These are phyloP conservation scores for Whalleya microplaca DNA, from an alignment of 2,329 filamentous ascomycete species.

Conservation along the genomic window DNA sequence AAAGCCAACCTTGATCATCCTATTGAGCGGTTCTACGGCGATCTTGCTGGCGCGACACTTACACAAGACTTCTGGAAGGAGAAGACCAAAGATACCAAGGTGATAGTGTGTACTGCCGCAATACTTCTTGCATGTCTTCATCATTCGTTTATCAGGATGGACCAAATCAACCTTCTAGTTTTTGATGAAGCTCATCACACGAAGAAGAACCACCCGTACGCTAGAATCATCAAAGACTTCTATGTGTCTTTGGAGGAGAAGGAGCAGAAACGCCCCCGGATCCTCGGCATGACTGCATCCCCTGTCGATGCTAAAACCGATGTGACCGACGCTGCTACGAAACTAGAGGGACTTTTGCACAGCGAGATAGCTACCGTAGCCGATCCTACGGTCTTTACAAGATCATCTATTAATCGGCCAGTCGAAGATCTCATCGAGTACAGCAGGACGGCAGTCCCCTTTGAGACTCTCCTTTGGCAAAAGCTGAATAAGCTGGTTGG, in stretches of 20 bases:
- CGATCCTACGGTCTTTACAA: slow-evolving; percentile 58
- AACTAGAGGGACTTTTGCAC: slow-evolving; percentile 77
- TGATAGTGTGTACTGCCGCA: slow-evolving; percentile 90
- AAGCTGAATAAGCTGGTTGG: slow-evolving; percentile 53
- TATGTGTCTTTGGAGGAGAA: slow-evolving; percentile 60
- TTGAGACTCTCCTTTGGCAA: slow-evolving; percentile 67
- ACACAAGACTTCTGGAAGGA: slow-evolving; percentile 54
- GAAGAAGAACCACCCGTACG: slow-evolving; percentile 92
- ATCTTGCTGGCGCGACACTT: slow-evolving; percentile 52
- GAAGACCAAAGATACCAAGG: slow-evolving; percentile 68
- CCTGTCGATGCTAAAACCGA: slow-evolving; percentile 84
- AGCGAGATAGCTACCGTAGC: slow-evolving; percentile 79
- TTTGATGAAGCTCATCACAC: slow-evolving; percentile 97
- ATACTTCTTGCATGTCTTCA: slow-evolving; percentile 79
- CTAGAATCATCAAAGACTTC: slow-evolving; percentile 85
- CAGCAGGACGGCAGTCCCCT: slow-evolving; percentile 49
- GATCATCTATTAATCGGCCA: slow-evolving; percentile 59
- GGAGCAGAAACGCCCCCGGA: slow-evolving; percentile 62
- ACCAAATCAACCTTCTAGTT: slow-evolving; percentile 84
- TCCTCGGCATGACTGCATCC: slow-evolving; percentile 97
- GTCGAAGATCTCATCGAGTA: slow-evolving; percentile 63
- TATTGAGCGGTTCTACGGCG: slow-evolving; percentile 76
- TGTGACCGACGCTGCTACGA: slow-evolving; percentile 68
- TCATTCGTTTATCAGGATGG: slow-evolving; percentile 78
- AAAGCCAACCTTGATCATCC: slow-evolving; percentile 78